Base-by-base conservation (phyloP, 371 early-diverging fungal genomes). In the Chytridium lagenaria region DNA sequence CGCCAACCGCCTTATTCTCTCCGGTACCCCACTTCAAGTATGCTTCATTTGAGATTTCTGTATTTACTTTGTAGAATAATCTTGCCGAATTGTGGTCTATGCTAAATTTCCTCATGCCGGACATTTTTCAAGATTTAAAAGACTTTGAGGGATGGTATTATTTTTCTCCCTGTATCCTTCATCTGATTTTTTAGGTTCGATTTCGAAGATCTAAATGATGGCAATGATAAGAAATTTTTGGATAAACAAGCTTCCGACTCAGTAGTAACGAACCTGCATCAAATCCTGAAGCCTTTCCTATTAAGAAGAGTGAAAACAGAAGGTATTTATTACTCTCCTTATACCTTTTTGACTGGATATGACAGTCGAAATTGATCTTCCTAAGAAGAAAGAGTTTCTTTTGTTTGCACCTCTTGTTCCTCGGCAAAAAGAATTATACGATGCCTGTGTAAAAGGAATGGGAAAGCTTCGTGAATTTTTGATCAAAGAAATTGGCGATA, bases 51-150 rank as follows among this genome's bases (percentile, higher is more conserved):
- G n/a, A n/a, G n/a, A n/a, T n/a, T n/a, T n/a, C n/a, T n/a, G n/a
- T n/a, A n/a, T n/a, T 22, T 7, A 67, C 64, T 34, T 63, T 86
- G 12, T 98, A 99, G 83, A 99, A 99, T 88, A 99, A 99, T 77
- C 84, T 99, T 3, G 92, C 92, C 72, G 99, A 99, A 83, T 89
- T 99, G 3, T 99, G 99, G 99, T 93, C 98, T 3, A 85, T 99
- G 49, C 89, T 99, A 28, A 97, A 99, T 85, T 99, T 99, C 79
- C 83, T 99, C 75, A 86, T 96, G 71, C 99, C 99, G 5, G 94
- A 93, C 72, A 92, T 96, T 31, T 99, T 99, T 85, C 88, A 89
- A 69, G 92, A 92, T 0, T 88, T 94, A 0, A 90, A 93, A 44
- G 93, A 91, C 22, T 98, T 98, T 83, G 94, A 94, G 76, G 89